Percentiles rank a stretch among this genome's conserved stretches.
Evolutionary conservation across 1,139 yeast species (phyloP).

Genomic region (Nadsonia starkeyi-henricii): DNA sequence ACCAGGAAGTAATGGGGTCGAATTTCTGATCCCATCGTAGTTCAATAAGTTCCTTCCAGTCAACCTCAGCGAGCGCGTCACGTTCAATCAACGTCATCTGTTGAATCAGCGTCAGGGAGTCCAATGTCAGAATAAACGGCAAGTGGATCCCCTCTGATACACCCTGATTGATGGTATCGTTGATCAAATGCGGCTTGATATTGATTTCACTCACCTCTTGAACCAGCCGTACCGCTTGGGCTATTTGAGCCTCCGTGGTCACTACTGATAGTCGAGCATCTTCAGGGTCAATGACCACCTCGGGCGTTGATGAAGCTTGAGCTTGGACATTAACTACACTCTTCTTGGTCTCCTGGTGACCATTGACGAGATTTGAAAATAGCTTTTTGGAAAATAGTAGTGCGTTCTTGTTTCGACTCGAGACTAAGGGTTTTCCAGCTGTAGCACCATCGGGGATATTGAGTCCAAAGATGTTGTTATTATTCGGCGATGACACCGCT

Average conservation of each 20-base stretch:
- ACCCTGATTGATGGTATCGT: too few relatives aligned
- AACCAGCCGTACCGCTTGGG: too few relatives aligned
- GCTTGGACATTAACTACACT: too few relatives aligned
- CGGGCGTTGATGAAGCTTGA: not conserved
- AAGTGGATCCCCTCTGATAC: slow-evolving; percentile 34
- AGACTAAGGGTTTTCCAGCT: not conserved
- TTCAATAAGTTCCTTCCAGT: slow-evolving; percentile 83
- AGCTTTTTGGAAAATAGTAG: not conserved
- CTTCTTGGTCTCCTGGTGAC: too few relatives aligned
- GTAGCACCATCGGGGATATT: slow-evolving; percentile 3
- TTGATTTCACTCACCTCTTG: too few relatives aligned
- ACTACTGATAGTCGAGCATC: not conserved
- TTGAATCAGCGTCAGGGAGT: slow-evolving; percentile 50
- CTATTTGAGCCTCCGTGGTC: slow-evolving; percentile 3
- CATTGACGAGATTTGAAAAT: not conserved
- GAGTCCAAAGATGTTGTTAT: not conserved
- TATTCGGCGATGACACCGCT: too few relatives aligned
- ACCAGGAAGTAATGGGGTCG: slow-evolving; percentile 72
- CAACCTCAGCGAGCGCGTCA: slow-evolving; percentile 71
- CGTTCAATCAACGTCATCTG: slow-evolving; percentile 79
- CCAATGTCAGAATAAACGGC: slow-evolving; percentile 66
- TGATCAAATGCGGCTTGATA: too few relatives aligned
- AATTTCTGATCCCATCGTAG: slow-evolving; percentile 58
- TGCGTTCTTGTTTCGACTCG: not conserved
- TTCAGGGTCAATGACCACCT: not conserved